These are phyloP conservation scores for Amylostereum areolatum DNA, from an alignment of 1,284 basidiomycete species.

Conservation along the genomic window DNA sequence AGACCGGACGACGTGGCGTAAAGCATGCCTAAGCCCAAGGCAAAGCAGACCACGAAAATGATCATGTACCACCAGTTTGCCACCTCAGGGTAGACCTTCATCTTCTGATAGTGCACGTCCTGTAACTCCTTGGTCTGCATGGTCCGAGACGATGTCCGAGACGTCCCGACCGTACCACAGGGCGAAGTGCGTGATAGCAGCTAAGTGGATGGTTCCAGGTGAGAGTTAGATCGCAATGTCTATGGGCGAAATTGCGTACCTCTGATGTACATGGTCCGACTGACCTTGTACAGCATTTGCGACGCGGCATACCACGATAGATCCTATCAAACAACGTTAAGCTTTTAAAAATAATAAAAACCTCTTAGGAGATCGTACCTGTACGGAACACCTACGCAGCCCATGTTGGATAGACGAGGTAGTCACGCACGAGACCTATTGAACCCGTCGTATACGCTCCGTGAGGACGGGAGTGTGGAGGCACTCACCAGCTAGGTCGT, in stretches of 20 bases:
- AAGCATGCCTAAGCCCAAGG: neutral
- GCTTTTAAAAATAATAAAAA: too few species aligned
- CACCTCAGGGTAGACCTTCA: neutral
- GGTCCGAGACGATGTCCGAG: neutral
- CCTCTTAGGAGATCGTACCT: too few species aligned
- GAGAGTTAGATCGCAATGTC: too few species aligned
- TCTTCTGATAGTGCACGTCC: constrained; percentile 1
- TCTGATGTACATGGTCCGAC: too few species aligned
- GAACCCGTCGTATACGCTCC: too few species aligned
- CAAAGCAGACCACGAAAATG: neutral
- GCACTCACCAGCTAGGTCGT: constrained; percentile 47
- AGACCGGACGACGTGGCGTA: neutral
- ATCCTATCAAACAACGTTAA: too few species aligned
- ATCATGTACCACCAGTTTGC: neutral
- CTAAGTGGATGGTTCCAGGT: too few species aligned
- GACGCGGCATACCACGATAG: constrained; percentile 26
- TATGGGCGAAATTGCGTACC: too few species aligned
- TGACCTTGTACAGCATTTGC: constrained; percentile 2
- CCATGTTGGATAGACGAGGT: constrained; percentile 30
- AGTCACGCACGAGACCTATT: constrained; percentile 31
- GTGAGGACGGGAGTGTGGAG: too few species aligned
- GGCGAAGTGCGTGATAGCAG: neutral
- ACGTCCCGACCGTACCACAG: neutral
- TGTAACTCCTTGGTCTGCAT: neutral
- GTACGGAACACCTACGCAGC: constrained; percentile 9